Conservation (phyloP, 2,329 filamentous ascomycete genomes). For the Phaeosphaeria sp. region DNA sequence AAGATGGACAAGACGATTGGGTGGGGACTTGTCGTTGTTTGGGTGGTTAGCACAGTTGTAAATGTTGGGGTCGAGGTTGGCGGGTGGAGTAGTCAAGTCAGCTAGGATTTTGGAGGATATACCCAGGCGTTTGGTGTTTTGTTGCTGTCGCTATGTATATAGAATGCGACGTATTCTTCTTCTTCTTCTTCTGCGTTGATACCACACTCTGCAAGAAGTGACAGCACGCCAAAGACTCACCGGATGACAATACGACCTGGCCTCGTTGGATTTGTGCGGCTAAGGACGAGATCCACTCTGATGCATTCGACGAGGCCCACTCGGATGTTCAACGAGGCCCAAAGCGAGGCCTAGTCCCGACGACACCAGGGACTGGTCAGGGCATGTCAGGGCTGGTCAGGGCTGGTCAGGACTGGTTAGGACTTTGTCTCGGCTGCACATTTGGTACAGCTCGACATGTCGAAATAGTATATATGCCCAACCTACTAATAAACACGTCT, state of each 20-base stretch:
- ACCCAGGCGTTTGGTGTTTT: conserved; percentile 1
- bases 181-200: not conserved
- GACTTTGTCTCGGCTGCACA: not conserved
- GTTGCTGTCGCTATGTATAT: not conserved
- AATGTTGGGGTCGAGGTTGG: conserved; percentile 82
- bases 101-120: conserved; percentile 11
- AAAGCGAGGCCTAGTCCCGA: not conserved
- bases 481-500: not conserved
- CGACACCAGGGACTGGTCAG: not conserved
- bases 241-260: not conserved
- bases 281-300: not conserved
- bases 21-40: conserved; percentile 78
- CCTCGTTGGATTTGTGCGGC: not conserved
- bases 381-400: no score
- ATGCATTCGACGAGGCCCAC: not conserved
- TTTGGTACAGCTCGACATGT: not conserved
- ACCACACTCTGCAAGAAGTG: no score
- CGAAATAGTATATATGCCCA: not conserved
- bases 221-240: not conserved
- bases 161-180: not conserved
- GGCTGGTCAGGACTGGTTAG: no score
- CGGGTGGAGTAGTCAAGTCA: conserved; percentile 43
- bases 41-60: conserved; percentile 77
- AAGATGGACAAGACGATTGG: conserved; percentile 63
- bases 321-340: not conserved